Base-by-base conservation (phyloP, 169 alveolate species). In the Plasmodium gallinaceum region DNA sequence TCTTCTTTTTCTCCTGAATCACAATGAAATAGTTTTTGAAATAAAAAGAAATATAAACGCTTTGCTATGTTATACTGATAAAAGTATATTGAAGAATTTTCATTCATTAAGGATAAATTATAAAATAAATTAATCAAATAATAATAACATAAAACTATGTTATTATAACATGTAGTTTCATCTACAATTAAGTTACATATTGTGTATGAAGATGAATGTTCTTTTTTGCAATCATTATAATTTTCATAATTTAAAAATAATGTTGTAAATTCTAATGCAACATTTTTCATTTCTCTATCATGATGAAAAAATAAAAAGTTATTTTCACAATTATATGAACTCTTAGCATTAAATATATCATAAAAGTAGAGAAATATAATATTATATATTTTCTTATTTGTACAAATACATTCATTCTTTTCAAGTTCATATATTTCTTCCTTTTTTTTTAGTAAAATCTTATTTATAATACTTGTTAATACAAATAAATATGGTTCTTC, bases 211-310 rank as follows among this genome's bases (percentile, higher is more conserved):
- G 74, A 26, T 10, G 20, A 22, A 24, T 14, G 39, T 37, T 32
- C 37, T 16, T 42, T 71, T 42, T 80, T 80, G 18, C 52, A 66
- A 32, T 32, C 39, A 32, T 86, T 66, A 43, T 46, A 7, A 52
- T 68, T 66, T 24, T 83, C 46, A 46, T 86, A 86, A 64, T 72
- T 70, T 51, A 86, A 61, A 71, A 86, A 86, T 16, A 86, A 22
- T 20, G 61, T n/a, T 2, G 24, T 48, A 86, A 70, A 86, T 58
- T 86, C 92, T 46, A 86, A 52, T 18, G 57, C 22, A 22, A 71
- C 64, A 86, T 86, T 86, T 65, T 46, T 86, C 51, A 72, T 58
- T 86, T 86, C 92, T 61, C 88, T 86, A 22, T 86, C 92, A 37
- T 57, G 3, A 60, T 86, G 60, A 51, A 86, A 86, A 60, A 86